These are phyloP conservation scores for Trapa bicornis DNA, from an alignment of 345 rosid species.

Conservation along the genomic window DNA sequence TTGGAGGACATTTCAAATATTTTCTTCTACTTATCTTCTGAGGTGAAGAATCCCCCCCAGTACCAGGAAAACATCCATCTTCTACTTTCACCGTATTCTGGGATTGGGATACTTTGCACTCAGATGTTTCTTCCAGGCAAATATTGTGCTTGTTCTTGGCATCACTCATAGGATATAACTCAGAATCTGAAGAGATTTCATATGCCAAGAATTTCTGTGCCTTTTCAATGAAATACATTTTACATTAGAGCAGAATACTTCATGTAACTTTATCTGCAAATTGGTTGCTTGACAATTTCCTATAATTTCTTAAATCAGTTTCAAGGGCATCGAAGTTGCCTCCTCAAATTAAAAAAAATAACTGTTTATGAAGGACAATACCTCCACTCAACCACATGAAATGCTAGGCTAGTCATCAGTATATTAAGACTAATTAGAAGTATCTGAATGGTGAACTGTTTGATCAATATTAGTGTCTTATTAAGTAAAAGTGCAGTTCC, in stretches of 20 bases:
- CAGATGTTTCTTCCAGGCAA: slow-evolving; percentile 10
- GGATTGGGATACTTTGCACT: slow-evolving; percentile 13
- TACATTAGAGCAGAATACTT: slow-evolving; percentile 11
- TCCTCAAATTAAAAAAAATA: not conserved
- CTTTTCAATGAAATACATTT: slow-evolving; percentile 22
- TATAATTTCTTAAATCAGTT: not conserved
- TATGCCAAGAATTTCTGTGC: slow-evolving; percentile 25
- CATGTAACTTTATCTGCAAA: not conserved
- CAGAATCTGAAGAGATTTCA: slow-evolving; percentile 68
- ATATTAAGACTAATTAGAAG: not conserved
- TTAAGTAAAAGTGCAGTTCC: not conserved
- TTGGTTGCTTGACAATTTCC: not conserved
- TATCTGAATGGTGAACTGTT: not conserved
- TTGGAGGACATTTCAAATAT: slow-evolving; percentile 29
- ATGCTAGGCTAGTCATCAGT: not conserved
- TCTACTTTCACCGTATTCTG: slow-evolving; percentile 23
- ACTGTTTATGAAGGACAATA: not conserved
- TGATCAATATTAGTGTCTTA: not conserved
- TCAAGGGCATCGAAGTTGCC: not conserved
- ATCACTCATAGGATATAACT: slow-evolving; percentile 32
- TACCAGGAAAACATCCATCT: slow-evolving; percentile 19
- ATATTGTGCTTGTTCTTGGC: slow-evolving; percentile 8
- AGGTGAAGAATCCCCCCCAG: slow-evolving; percentile 17
- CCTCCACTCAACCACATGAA: not conserved
- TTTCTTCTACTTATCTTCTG: slow-evolving; percentile 41